Conservation (phyloP, 352 stramenopile species). For the Phytophthora rubi region DNA sequence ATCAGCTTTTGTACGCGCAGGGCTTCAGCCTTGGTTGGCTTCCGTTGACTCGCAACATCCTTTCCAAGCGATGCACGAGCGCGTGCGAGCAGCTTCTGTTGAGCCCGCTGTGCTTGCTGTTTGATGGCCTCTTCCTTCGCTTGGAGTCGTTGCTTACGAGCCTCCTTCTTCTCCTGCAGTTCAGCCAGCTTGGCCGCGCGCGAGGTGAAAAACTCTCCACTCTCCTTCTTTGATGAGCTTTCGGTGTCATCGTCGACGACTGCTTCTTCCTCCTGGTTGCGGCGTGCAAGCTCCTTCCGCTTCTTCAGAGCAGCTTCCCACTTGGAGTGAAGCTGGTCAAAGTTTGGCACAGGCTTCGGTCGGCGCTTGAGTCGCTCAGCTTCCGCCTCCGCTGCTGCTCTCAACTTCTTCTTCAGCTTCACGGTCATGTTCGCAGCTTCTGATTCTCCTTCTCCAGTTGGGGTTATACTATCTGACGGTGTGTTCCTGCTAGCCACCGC, state of each 20-base stretch:
- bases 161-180: conserved; percentile 56
- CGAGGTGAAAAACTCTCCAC: conserved; percentile 56
- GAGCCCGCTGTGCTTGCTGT: conserved; percentile 29
- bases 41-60: conserved; percentile 12
- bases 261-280: conserved; percentile 25
- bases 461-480: background rate
- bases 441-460: background rate
- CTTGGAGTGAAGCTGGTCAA: conserved; percentile 59
- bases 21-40: conserved; percentile 60
- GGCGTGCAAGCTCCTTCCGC: conserved; percentile 26
- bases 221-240: conserved; percentile 12
- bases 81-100: conserved; percentile 46
- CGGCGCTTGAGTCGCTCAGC: conserved; percentile 31
- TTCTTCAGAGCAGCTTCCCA: conserved; percentile 61
- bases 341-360: conserved; percentile 69
- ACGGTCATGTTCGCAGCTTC: conserved; percentile 41
- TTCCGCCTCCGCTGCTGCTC: conserved; percentile 48
- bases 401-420: conserved; percentile 58
- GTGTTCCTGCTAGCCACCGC: conserved; percentile 30
- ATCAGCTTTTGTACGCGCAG: conserved; percentile 61
- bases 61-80: conserved; percentile 27
- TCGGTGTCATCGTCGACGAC: conserved; percentile 5
- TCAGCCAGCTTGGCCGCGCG: conserved; percentile 47
- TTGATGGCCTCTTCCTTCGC: conserved; percentile 48
- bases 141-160: conserved; percentile 44